Base-by-base conservation (phyloP, 2,329 filamentous ascomycete genomes). In the Penicillium sp. region DNA sequence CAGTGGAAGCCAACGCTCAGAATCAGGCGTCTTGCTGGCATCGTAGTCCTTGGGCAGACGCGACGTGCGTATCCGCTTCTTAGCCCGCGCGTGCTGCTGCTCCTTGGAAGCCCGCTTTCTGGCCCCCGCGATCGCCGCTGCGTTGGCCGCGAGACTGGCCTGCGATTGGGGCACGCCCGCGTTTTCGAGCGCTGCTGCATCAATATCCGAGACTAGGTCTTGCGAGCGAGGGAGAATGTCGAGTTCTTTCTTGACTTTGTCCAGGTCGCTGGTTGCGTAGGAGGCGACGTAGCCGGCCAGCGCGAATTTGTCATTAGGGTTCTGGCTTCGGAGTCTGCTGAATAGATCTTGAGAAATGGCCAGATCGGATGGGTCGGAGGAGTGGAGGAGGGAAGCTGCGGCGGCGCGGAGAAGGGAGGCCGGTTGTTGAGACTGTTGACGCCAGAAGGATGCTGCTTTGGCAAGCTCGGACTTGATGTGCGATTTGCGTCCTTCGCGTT, bases 1-100 rank as follows among this genome's bases (percentile, higher is more conserved):
- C 66, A 97, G 79, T 12, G 94, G 93, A 59, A 99, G 75, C 94
- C 94, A 99, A 61, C 94, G 82, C 74, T 99, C 94, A 0, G 91
- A 87, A 71, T 99, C 94, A 33, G 90, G 83, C 62, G 85, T 86
- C 79, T 91, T 95, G 64, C 81, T 84, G 52, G 89, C 83, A 58
- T 91, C 89, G 56, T 73, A 77, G 56, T 79, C 74, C 66, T 79
- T 79, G 8, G 77, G 77, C 20, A 79, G 64, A 47, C 75, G 70
- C 20, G 75, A 77, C 61, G 77, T 77, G 30, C 77, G 73, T 20
- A 77, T 62, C 5, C 76, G 76, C 60, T 75, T 77, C 59, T 69
- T 73, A 5, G 63, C 63, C 16, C 68, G 66, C 11, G 61, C 63
- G 30, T 71, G 65, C 49, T 68, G 69, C 47, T 66, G 65, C 16